Base-by-base conservation (phyloP, 805 yeast genomes). In the Candida insectorum region DNA sequence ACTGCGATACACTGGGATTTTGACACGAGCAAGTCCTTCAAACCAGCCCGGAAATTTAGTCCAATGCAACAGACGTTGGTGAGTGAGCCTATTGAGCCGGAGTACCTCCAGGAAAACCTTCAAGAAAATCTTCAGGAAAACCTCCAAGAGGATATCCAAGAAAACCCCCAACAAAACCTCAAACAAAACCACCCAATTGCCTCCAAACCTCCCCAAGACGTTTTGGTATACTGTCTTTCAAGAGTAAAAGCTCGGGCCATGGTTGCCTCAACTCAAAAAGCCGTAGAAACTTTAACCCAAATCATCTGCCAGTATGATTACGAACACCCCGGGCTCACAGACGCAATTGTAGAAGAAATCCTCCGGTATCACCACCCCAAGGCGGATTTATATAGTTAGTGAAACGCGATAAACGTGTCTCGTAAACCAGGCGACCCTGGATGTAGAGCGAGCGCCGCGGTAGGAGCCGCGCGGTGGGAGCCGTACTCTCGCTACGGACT, bases 261-360 rank as follows among this genome's bases (percentile, higher is more conserved):
- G 24, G 62, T 71, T n/a, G 59, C 56, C 8, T 65, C 57, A 16
- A 76, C 86, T 0, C 69, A 62, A 30, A 37, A 42, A 2, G 56
- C 69, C 5, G 82, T 81, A 17, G 50, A 62, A 24, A 41, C 53
- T 3, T 51, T 83, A 31, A 59, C 63, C 23, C 47, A 56, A 5
- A 56, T 55, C 8, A 56, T 83, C 24, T 50, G 57, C 2, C 52
- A 50, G 3, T 66, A 71, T 20, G 88, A 84, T 45, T 37, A 47
- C 15, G 51, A 56, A 14, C 76, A 75, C 36, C 81, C 84, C 1
- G 93, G 93, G 0, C 62, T 84, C 27, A 60, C 77, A 30, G 79
- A 75, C 36, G 86, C 85, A 0, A 65, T 84, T 6, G 59, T 79
- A 6, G 86, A 83, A 52, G 91, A 83, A 49, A 56, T 81, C 28